Evolutionary conservation across 306 rosid species (phyloP).

Genomic region (Carpinus fangiana): DNA sequence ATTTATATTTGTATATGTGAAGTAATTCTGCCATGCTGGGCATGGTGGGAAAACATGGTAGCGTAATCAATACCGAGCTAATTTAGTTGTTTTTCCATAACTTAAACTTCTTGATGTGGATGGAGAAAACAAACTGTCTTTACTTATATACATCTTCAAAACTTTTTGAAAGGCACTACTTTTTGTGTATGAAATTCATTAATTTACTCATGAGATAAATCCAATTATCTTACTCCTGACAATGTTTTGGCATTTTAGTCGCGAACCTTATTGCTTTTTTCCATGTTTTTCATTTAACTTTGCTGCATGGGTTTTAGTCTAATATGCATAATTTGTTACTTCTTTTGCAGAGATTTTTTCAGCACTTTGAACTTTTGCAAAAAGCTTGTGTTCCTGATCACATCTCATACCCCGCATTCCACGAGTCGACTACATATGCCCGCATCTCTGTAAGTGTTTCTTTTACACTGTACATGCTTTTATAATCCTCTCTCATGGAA

Average conservation of each 20-base stretch:
- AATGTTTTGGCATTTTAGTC: not conserved
- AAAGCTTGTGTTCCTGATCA: constrained; percentile 88
- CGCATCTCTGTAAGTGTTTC: constrained; percentile 66
- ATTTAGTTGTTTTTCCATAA: not conserved
- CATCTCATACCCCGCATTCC: constrained; percentile 52
- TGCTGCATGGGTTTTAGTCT: not conserved
- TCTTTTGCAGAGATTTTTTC: constrained; percentile 72
- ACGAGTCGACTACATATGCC: constrained; percentile 55
- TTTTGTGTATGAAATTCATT: not conserved
- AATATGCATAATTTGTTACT: constrained; percentile 9
- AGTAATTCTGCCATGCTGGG: not conserved
- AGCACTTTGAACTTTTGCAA: constrained; percentile 91
- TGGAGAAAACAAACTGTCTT: not conserved
- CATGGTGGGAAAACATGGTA: not conserved
- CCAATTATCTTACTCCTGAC: not conserved
- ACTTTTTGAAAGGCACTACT: not conserved
- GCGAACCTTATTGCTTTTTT: not conserved
- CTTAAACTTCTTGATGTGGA: not conserved
- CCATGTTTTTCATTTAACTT: not conserved
- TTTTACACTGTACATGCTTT: not conserved
- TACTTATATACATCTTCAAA: not conserved
- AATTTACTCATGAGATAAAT: not conserved
- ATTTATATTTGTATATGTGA: not conserved
- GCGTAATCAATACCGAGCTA: not conserved
- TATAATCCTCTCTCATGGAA: not conserved